Base-by-base conservation (phyloP, 2,329 filamentous ascomycete species). In the Ophiostoma sp. region DNA sequence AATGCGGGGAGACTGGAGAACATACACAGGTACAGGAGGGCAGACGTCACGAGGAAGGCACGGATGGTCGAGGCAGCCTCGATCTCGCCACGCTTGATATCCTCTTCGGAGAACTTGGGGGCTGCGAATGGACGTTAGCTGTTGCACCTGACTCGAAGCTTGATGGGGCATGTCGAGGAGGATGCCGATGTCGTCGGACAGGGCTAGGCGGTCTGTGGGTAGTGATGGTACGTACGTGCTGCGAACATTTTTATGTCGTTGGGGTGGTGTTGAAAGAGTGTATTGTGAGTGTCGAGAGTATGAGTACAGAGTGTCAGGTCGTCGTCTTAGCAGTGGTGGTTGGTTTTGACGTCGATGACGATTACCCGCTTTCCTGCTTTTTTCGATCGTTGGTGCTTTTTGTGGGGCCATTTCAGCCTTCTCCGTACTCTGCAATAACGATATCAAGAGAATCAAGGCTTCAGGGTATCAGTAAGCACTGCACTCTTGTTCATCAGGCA, bases 11-110 rank as follows among this genome's bases (percentile, higher is more conserved):
- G 23, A 8, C 6, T 13, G 17, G 54, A 27, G 15, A n/a, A 78
- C 90, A 71, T 87, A 95, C 92, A 92, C 72, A 95, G 81, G 78
- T 94, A 94, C 67, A 95, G 84, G 67, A 91, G 79, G 54, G 89
- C 83, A 73, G 88, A 89, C 20, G 87, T 87, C 54, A 86, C 84
- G 70, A 89, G 77, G 73, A 90, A 90, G 76, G 84, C 85, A 81
- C 90, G 88, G 74, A 94, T 82, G 68, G 89, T 90, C 75, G 84
- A 83, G 76, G 82, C 82, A 68, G 91, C 90, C 78, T 90, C 86
- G 72, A 83, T 82, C 83, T 94, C 90, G 78, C 89, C 85, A 76
- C 83, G 83, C 77, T 84, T 85, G 78, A 94, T 85, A 85, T 94
- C 90, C 79, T 89, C 88, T 71, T 86, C 82, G 71, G 87, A 87